Conservation (phyloP, 2,329 filamentous ascomycete genomes). For the Phaeosphaeria sp. region DNA sequence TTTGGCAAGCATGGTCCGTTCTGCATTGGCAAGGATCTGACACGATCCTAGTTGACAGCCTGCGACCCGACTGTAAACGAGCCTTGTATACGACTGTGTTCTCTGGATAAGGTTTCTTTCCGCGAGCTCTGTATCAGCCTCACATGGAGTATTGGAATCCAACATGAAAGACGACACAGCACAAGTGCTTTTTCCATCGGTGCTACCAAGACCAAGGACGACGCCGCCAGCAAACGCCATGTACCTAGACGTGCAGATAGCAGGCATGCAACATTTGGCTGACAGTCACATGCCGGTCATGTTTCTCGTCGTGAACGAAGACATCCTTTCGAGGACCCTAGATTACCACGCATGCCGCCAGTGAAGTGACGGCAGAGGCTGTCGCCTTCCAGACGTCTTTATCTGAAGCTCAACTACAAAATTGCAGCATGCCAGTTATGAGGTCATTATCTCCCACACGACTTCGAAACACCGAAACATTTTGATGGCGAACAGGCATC, state of each 20-base stretch:
- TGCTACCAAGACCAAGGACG: background rate
- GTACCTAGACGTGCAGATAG: background rate
- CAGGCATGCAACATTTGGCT: background rate
- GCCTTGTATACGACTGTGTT: background rate
- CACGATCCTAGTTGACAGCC: background rate
- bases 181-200: background rate
- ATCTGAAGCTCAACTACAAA: background rate
- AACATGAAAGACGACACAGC: background rate
- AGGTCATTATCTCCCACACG: background rate
- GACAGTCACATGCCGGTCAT: background rate
- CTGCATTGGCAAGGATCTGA: slow-evolving; percentile 1
- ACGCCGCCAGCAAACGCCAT: background rate
- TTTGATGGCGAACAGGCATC: background rate
- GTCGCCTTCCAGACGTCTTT: background rate
- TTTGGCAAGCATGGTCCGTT: background rate
- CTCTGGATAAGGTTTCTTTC: background rate
- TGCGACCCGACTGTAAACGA: background rate
- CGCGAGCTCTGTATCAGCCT: background rate
- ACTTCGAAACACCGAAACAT: background rate
- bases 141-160: background rate
- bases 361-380: background rate
- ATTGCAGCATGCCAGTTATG: background rate
- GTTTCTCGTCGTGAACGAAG: background rate
- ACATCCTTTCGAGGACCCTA: background rate
- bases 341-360: background rate